These are phyloP conservation scores for Saitozyma sp. DNA, from an alignment of 768 basidiomycete species.

Conservation along the genomic window DNA sequence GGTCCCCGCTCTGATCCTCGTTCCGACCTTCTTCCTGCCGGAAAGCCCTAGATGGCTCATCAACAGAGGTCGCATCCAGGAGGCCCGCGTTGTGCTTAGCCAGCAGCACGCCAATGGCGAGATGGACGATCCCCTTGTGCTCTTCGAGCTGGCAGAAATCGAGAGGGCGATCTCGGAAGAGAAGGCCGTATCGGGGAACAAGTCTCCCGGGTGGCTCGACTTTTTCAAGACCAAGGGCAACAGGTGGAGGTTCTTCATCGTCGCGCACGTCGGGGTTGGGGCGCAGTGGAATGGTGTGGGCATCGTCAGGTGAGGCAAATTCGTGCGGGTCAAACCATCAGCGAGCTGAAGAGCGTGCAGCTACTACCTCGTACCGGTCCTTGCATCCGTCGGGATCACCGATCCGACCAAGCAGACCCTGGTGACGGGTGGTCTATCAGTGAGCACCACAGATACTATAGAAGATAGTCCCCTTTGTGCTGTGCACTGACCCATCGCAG, in stretches of 20 bases:
- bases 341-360: too few relatives aligned
- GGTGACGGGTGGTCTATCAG: slow-evolving; percentile 59
- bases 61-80: slow-evolving; percentile 22
- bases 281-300: slow-evolving; percentile 63
- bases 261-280: slow-evolving; percentile 17
- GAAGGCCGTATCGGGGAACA: not conserved
- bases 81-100: slow-evolving; percentile 59
- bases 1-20: slow-evolving; percentile 49
- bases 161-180: slow-evolving; percentile 1
- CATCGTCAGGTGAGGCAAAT: too few relatives aligned
- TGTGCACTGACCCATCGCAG: not conserved
- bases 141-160: slow-evolving; percentile 6
- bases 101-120: slow-evolving; percentile 36
- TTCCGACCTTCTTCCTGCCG: slow-evolving; percentile 67
- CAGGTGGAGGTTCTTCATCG: too few relatives aligned
- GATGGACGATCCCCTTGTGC: slow-evolving; percentile 4
- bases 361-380: slow-evolving; percentile 56
- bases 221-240: not conserved
- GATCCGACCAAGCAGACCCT: slow-evolving; percentile 62
- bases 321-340: too few relatives aligned
- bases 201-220: not conserved
- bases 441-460: not conserved
- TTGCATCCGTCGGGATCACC: slow-evolving; percentile 65
- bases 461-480: slow-evolving; percentile 3
- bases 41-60: slow-evolving; percentile 51